Evolutionary conservation across 176 grass and related monocot genomes (phyloP).

Genomic region (Chrysopogon serrulatus): DNA sequence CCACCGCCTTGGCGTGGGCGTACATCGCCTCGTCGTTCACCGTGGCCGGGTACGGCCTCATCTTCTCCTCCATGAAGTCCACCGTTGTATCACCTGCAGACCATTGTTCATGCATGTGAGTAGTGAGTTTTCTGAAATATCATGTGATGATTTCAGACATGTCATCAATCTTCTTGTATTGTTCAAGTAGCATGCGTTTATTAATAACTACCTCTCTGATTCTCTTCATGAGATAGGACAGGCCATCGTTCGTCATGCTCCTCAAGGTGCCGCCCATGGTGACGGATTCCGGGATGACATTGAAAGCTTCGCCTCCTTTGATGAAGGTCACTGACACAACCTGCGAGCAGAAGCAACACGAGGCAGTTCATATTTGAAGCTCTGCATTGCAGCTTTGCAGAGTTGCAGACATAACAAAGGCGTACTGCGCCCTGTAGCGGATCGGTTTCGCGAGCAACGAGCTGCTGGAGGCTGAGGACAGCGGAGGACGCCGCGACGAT

Average conservation of each 20-base stretch:
- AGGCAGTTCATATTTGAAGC: not conserved
- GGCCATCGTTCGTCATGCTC: conserved; percentile 57
- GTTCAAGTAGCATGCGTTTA: too few relatives aligned
- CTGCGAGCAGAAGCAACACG: not conserved
- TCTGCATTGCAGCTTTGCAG: not conserved
- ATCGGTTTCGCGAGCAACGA: conserved; percentile 58
- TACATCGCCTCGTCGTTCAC: conserved; percentile 58
- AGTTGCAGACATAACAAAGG: not conserved
- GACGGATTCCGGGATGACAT: conserved; percentile 54
- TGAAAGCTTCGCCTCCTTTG: conserved; percentile 60
- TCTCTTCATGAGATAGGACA: conserved; percentile 40
- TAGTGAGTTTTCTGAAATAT: too few relatives aligned
- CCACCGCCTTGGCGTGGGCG: conserved; percentile 41
- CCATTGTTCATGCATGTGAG: too few relatives aligned
- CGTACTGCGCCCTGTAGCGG: conserved; percentile 60
- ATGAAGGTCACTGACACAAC: conserved; percentile 58
- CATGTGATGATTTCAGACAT: too few relatives aligned
- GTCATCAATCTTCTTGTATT: too few relatives aligned
- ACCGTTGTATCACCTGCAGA: conserved; percentile 53
- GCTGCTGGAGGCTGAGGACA: conserved; percentile 60
- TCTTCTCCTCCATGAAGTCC: conserved; percentile 61
- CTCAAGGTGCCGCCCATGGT: conserved; percentile 74
- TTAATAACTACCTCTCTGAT: conserved; percentile 67
- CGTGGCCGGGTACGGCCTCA: conserved; percentile 52
- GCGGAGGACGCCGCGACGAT: conserved; percentile 38